Evolutionary conservation across 257 asterid genomes (phyloP).

Genomic region (Lavandula angustifolia): DNA sequence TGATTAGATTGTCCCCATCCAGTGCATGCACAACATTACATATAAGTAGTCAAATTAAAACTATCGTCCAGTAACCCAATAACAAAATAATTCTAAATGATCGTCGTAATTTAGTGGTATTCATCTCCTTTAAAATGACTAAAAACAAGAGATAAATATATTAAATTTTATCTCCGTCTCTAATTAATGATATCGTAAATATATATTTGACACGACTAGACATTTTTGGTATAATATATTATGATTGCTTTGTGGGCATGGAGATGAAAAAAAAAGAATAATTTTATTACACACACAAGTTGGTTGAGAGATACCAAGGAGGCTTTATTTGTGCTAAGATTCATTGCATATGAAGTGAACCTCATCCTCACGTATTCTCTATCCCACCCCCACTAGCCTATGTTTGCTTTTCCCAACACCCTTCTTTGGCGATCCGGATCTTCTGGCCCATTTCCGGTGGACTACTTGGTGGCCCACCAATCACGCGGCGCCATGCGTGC

Average conservation of each 20-base stretch:
- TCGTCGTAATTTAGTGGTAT: no score
- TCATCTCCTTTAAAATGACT: no score
- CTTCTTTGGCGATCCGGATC: no score
- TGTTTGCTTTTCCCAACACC: conserved; percentile 33
- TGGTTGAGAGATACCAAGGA: conserved; percentile 6
- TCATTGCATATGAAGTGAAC: conserved; percentile 34
- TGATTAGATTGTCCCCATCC: conserved; percentile 29
- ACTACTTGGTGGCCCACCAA: no score
- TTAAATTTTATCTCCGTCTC: no score
- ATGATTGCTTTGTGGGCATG: conserved; percentile 22
- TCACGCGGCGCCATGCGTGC: no score
- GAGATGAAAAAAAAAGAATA: not conserved
- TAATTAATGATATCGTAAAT: no score
- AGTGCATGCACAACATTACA: conserved; percentile 22
- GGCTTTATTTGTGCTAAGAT: conserved; percentile 27
- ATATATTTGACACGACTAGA: no score
- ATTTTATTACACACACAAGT: conserved; percentile 19
- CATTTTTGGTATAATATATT: no score
- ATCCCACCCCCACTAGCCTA: conserved; percentile 14
- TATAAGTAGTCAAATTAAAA: not conserved
- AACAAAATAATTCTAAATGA: no score
- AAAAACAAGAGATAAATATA: no score
- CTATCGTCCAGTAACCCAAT: not conserved
- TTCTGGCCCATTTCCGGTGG: no score
- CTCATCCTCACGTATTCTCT: not conserved